Conservation (phyloP, 371 early-diverging fungal genomes). For the Mucor indicus region DNA sequence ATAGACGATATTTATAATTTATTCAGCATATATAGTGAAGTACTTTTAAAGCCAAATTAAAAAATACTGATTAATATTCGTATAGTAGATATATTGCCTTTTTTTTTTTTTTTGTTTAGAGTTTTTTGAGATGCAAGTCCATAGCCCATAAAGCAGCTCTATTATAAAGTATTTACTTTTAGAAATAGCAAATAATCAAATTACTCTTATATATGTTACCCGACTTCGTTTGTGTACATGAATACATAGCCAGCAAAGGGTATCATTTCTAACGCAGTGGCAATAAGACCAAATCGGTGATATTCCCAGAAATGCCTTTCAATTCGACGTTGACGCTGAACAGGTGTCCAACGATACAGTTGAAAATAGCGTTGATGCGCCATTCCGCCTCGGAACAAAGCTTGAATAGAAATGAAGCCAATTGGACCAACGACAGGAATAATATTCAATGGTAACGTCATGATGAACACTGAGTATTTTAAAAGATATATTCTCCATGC, state of each 20-base stretch:
- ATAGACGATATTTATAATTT: too few relatives aligned
- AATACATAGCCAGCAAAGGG: constrained; percentile 43
- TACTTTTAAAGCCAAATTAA: too few relatives aligned
- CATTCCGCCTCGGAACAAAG: constrained; percentile 26
- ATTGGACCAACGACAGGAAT: constrained; percentile 34
- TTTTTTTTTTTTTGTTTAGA: too few relatives aligned
- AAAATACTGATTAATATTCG: too few relatives aligned
- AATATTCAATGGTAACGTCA: constrained; percentile 32
- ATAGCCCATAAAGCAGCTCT: constrained; percentile 44
- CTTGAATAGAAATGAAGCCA: constrained; percentile 32
- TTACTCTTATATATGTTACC: constrained; percentile 20
- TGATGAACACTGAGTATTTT: constrained; percentile 24
- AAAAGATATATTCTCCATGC: constrained; percentile 22
- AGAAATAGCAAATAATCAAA: background rate
- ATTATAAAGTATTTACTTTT: background rate
- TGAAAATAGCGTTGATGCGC: constrained; percentile 39
- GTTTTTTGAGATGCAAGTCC: constrained; percentile 27
- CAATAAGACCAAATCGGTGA: constrained; percentile 39
- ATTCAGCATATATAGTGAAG: too few relatives aligned
- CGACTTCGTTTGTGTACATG: constrained; percentile 41
- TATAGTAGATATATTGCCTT: too few relatives aligned
- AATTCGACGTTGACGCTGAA: constrained; percentile 27
- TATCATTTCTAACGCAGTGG: constrained; percentile 38
- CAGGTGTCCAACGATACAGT: constrained; percentile 25
- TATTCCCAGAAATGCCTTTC: constrained; percentile 34